Evolutionary conservation across 805 yeast species (phyloP).

Genomic region (Wickerhamomyces queroliae): DNA sequence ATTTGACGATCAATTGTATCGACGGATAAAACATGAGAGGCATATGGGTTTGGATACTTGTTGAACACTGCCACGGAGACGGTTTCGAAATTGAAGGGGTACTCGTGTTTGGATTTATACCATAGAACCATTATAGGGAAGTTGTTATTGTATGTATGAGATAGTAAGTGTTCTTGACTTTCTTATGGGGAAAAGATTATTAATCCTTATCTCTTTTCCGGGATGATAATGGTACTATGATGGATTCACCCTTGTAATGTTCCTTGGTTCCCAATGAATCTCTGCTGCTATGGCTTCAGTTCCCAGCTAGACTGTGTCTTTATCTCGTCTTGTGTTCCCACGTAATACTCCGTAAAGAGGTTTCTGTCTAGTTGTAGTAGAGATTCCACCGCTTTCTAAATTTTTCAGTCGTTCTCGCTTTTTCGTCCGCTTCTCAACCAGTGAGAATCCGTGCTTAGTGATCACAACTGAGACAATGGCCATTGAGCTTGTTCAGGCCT

Average conservation of each 20-base stretch:
- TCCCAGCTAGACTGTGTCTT: too few relatives aligned
- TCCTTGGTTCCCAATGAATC: too few relatives aligned
- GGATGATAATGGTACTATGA: too few relatives aligned
- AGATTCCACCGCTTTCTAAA: neutral
- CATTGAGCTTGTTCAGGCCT: too few relatives aligned
- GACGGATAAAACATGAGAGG: constrained; percentile 76
- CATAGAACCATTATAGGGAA: constrained; percentile 52
- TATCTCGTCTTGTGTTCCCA: too few relatives aligned
- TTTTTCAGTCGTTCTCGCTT: constrained; percentile 1
- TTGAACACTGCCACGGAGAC: constrained; percentile 74
- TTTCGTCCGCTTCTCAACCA: neutral
- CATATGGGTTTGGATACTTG: constrained; percentile 70
- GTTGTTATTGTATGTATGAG: neutral
- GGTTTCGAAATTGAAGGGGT: constrained; percentile 60
- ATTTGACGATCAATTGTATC: constrained; percentile 66
- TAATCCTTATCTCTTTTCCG: too few relatives aligned
- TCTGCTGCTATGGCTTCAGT: too few relatives aligned
- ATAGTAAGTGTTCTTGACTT: too few relatives aligned
- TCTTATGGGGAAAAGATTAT: too few relatives aligned
- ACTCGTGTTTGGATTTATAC: constrained; percentile 50
- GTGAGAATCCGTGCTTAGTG: neutral
- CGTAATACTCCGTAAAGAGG: neutral
- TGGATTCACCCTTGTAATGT: too few relatives aligned
- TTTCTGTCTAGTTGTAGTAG: neutral
- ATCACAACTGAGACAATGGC: too few relatives aligned